Conservation (phyloP, 2,329 filamentous ascomycete species). For the Aspergillus pseudoterreus region DNA sequence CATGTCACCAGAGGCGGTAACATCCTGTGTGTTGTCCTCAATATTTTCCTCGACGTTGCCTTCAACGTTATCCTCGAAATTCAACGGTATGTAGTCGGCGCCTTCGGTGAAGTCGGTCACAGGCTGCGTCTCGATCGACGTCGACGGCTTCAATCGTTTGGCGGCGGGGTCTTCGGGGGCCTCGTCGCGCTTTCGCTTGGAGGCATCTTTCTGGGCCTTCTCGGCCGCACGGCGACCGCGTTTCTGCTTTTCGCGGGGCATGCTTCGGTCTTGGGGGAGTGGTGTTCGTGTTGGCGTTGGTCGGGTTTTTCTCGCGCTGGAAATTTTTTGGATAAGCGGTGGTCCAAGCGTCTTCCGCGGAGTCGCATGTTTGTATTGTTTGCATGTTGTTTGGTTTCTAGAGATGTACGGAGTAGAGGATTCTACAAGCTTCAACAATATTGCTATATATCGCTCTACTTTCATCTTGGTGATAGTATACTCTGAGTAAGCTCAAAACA, state of each 20-base stretch:
- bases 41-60: conserved; percentile 10
- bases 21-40: conserved; percentile 21
- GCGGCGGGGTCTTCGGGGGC: conserved; percentile 26
- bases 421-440: not conserved
- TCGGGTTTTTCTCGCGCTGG: conserved; percentile 9
- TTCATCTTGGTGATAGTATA: too few species aligned
- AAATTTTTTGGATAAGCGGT: conserved; percentile 35
- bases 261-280: conserved; percentile 19
- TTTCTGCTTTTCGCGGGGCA: conserved; percentile 48
- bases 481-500: too few species aligned
- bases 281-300: not conserved
- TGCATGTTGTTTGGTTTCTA: not conserved
- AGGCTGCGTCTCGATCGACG: conserved; percentile 15
- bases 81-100: conserved; percentile 35
- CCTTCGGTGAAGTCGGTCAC: conserved; percentile 14
- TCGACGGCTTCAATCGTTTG: conserved; percentile 37
- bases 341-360: conserved; percentile 30
- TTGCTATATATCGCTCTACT: not conserved
- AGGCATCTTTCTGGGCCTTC: conserved; percentile 36
- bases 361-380: conserved; percentile 7
- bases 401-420: not conserved
- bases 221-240: conserved; percentile 44
- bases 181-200: conserved; percentile 37
- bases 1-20: conserved; percentile 48
- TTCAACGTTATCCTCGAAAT: too few species aligned